Evolutionary conservation across 768 basidiomycete species (phyloP).

Genomic region (Amanita brunnescens): DNA sequence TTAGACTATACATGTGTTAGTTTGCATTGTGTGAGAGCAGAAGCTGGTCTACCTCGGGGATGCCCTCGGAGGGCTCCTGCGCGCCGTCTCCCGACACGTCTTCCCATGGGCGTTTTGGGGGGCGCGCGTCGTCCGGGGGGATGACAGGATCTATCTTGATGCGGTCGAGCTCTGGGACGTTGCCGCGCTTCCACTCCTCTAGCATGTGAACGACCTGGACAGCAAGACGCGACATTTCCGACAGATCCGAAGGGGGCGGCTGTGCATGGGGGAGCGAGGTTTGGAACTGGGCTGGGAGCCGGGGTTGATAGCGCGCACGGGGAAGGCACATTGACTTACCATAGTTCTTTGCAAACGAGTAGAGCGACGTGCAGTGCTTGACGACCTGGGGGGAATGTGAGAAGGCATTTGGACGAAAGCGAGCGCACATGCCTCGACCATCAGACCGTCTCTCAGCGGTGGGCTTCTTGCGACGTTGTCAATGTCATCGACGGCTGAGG

Average conservation of each 20-base stretch:
- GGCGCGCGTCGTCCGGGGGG: constrained; percentile 37
- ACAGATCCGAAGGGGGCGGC: constrained; percentile 47
- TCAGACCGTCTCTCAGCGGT: constrained; percentile 27
- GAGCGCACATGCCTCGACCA: constrained; percentile 32
- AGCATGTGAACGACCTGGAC: constrained; percentile 58
- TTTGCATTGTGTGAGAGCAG: not conserved
- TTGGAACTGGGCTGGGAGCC: constrained; percentile 34
- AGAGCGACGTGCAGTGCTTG: constrained; percentile 52
- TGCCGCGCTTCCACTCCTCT: constrained; percentile 46
- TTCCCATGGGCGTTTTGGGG: constrained; percentile 77
- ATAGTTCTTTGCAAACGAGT: constrained; percentile 59
- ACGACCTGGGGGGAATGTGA: constrained; percentile 35
- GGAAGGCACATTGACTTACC: constrained; percentile 32
- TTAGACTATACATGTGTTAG: not conserved
- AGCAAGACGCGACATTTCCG: constrained; percentile 64
- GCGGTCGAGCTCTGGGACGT: constrained; percentile 27
- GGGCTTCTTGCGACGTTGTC: constrained; percentile 28
- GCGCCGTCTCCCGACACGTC: constrained; percentile 48
- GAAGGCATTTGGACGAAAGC: constrained; percentile 7
- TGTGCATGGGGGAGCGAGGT: constrained; percentile 37
- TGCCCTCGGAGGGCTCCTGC: constrained; percentile 18
- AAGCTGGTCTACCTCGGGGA: constrained; percentile 25
- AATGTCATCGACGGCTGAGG: constrained; percentile 5
- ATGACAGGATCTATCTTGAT: constrained; percentile 18
- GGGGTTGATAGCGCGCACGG: constrained; percentile 5